Percentiles rank a stretch among this genome's conserved stretches.
Conservation (phyloP, 2,329 filamentous ascomycete species). For the Aspergillus fischeri region DNA sequence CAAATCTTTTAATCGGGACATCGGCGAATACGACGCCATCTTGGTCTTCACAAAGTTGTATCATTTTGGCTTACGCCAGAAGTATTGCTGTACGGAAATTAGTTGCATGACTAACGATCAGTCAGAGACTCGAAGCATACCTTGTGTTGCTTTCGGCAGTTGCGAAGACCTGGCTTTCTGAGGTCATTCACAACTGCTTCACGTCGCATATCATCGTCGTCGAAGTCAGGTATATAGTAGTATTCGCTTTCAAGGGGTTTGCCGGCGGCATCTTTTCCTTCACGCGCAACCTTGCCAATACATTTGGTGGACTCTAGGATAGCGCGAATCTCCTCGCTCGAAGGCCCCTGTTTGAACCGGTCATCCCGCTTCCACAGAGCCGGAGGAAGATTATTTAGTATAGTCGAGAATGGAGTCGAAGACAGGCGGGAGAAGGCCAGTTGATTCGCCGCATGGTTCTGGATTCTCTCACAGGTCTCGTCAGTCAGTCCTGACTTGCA, state of each 20-base stretch:
- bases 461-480: slow-evolving; percentile 35
- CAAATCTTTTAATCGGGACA: slow-evolving; percentile 1
- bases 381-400: slow-evolving; percentile 77
- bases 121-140: slow-evolving; percentile 48
- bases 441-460: slow-evolving; percentile 90
- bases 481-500: slow-evolving; percentile 19
- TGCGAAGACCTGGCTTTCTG: slow-evolving; percentile 81
- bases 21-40: slow-evolving; percentile 6
- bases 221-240: slow-evolving; percentile 88
- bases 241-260: slow-evolving; percentile 93
- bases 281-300: slow-evolving; percentile 81
- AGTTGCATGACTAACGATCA: slow-evolving; percentile 9
- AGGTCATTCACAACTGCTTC: slow-evolving; percentile 80
- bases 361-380: slow-evolving; percentile 52
- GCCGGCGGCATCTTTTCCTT: slow-evolving; percentile 94
- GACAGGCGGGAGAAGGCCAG: slow-evolving; percentile 90
- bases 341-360: slow-evolving; percentile 45
- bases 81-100: slow-evolving; percentile 58
- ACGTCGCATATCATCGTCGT: slow-evolving; percentile 72
- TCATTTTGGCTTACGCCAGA: slow-evolving; percentile 62
- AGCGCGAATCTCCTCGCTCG: slow-evolving; percentile 60
- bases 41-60: slow-evolving; percentile 4
- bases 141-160: slow-evolving; percentile 95
- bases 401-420: slow-evolving; percentile 83
- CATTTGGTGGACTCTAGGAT: slow-evolving; percentile 72